Evolutionary conservation across 1,284 basidiomycete genomes (phyloP), one percentile per base, ranked within the genome.

Genomic region (Fomitiporia mediterranea): DNA sequence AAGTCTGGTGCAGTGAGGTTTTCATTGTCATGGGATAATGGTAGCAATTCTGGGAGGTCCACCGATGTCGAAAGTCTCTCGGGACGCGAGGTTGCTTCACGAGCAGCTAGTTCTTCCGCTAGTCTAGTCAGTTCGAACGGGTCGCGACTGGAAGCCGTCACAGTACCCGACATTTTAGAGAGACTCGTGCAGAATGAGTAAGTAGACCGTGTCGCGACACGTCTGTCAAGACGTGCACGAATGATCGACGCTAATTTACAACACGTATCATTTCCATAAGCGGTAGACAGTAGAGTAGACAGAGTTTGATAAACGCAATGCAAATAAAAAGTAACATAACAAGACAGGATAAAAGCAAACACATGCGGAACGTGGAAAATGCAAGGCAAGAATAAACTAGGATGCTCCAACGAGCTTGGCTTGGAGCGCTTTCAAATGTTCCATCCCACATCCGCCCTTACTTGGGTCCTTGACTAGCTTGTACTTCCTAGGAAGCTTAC

Each of bases 21-120:
- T 4, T 82, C 75, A 67, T 95, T 89, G 62, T 80, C 71, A 65
- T 94, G 93, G 2, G 90, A 87, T 44, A 96, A 78, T 30, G 93
- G 90, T 7, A 71, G 65, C 86, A 82, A 52, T 46, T 59, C 46
- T 15, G 92, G 92, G 15, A 96, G 77, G 63, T 86, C 80, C 58
- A 76, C 76, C 7, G 55, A 61, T 9, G 62, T 61, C 39, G 64
- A 66, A 34, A 62, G 60, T 57, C 62, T 62, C 19, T 64, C 53
- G 6, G 54, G 51, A 27, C 4, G 15, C 19, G 37, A 27, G 4
- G 64, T 53, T 9, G 61, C 66, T 65, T 89, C 86, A 47, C 86
- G 79, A 13, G 64, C 72, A 23, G 70, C 84, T 19, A 89, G 80
- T 64, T 89, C 87, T 61, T 88, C 82, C 9, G 86, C 86, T 34